Evolutionary conservation across 768 basidiomycete genomes (phyloP).

Genomic region (Boletus edulis): DNA sequence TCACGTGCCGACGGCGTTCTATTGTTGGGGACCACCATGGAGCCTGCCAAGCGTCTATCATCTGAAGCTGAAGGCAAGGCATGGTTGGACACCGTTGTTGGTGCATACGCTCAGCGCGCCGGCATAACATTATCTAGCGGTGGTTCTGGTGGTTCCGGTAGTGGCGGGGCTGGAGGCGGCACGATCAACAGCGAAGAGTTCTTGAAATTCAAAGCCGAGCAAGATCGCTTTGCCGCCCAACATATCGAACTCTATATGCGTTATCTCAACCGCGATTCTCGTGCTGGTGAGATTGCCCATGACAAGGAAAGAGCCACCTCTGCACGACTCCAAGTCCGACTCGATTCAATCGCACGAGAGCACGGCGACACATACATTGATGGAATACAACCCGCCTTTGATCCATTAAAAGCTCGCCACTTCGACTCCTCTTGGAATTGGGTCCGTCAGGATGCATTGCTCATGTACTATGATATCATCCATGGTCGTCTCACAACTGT

Average conservation of each 20-base stretch:
- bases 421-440: conserved; percentile 99
- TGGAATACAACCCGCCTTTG: conserved; percentile 93
- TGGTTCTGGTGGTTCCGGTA: conserved; percentile 57
- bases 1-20: conserved; percentile 88
- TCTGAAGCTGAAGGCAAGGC: conserved; percentile 91
- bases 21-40: conserved; percentile 86
- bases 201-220: conserved; percentile 92
- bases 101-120: conserved; percentile 82
- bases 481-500: conserved; percentile 92
- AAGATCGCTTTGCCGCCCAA: conserved; percentile 87
- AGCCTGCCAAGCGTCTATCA: conserved; percentile 89
- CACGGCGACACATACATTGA: conserved; percentile 94
- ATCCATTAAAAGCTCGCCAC: conserved; percentile 92
- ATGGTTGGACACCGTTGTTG: conserved; percentile 87
- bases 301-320: conserved; percentile 82
- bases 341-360: conserved; percentile 87
- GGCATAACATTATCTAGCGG: conserved; percentile 82
- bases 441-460: conserved; percentile 93
- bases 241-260: conserved; percentile 97
- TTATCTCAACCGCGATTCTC: conserved; percentile 90
- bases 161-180: conserved; percentile 66
- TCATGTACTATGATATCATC: conserved; percentile 99
- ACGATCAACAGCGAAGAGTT: conserved; percentile 98
- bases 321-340: conserved; percentile 70
- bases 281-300: conserved; percentile 86